Evolutionary conservation across 805 yeast species (phyloP).

Genomic region (Barnettozyma wickerhamii): DNA sequence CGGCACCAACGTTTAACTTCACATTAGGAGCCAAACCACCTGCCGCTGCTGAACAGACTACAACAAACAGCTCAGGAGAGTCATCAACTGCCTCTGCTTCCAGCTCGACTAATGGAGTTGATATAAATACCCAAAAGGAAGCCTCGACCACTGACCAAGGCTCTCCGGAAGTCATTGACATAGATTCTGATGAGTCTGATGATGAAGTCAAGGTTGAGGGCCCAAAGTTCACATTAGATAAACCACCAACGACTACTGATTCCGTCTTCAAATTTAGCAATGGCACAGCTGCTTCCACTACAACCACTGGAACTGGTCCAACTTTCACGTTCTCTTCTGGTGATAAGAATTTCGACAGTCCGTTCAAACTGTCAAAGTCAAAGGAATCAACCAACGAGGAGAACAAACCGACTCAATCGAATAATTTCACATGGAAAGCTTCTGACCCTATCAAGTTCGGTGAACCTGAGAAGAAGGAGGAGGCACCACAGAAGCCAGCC

Average conservation of each 20-base stretch:
- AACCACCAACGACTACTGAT: constrained; percentile 44
- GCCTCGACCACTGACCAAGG: constrained; percentile 5
- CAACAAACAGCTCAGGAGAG: neutral
- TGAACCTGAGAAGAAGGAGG: constrained; percentile 1
- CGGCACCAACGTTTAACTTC: constrained; percentile 17
- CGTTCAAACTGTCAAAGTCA: constrained; percentile 28
- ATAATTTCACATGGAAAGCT: constrained; percentile 24
- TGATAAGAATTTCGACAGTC: constrained; percentile 27
- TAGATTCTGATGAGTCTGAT: constrained; percentile 32
- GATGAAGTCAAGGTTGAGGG: constrained; percentile 69
- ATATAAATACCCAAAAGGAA: neutral
- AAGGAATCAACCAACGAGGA: constrained; percentile 8
- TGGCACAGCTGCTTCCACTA: constrained; percentile 19
- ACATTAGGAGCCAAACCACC: constrained; percentile 11
- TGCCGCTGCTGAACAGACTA: constrained; percentile 9
- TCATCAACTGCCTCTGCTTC: constrained; percentile 4
- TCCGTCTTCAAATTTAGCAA: constrained; percentile 46
- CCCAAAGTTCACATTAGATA: constrained; percentile 52
- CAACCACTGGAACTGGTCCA: constrained; percentile 34
- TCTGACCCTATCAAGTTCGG: constrained; percentile 17
- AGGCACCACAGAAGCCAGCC: constrained; percentile 3
- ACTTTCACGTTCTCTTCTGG: constrained; percentile 34
- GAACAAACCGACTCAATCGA: constrained; percentile 4
- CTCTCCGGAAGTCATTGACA: constrained; percentile 9
- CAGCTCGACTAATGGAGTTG: constrained; percentile 5